Base-by-base conservation (phyloP, 345 rosid species). In the Ricinus communis region DNA sequence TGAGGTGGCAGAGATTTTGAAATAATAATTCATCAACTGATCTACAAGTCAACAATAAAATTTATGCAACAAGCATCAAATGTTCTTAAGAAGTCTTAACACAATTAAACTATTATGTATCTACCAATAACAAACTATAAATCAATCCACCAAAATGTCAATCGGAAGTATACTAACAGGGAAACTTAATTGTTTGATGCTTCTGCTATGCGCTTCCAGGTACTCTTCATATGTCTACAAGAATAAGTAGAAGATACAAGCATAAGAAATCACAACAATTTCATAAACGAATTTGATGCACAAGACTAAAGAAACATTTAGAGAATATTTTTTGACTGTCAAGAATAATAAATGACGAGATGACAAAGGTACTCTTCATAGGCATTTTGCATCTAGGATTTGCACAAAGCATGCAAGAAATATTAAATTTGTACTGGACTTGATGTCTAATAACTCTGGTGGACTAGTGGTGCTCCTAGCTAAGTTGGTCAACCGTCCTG, bases 211-310 rank as follows among this genome's bases (percentile, higher is more conserved):
- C 67, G 80, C 87, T 79, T 88, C 97, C 81, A 91, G 85, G 74
- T 94, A 94, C 64, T 94, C 96, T 87, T 94, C 98, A 76, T 94
- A 94, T 15, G 98, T 87, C 97, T 94, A 91, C 87, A 82, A 74
- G 6, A 76, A 78, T 67, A 63, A 4, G 19, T 46, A 25, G 30
- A 43, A 25, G 62, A 43, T 33, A 36, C 38, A 52, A 50, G 18
- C 12, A 21, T 27, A 47, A 40, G 13, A 33, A 9, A 31, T 66
- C 21, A n/a, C n/a, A 38, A 47, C 21, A 50, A n/a, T n/a, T n/a
- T 28, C 15, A 11, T 15, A 66, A n/a, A n/a, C n/a, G 41, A 18
- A 66, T 28, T 6, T 21, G 0, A 22, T 52, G 24, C 38, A 19
- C 5, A 49, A 49, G 28, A 28, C 19, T n/a, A 49, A n/a, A 19